Base-by-base conservation (phyloP, 2,329 filamentous ascomycete genomes). In the Sarocladium kiliense region DNA sequence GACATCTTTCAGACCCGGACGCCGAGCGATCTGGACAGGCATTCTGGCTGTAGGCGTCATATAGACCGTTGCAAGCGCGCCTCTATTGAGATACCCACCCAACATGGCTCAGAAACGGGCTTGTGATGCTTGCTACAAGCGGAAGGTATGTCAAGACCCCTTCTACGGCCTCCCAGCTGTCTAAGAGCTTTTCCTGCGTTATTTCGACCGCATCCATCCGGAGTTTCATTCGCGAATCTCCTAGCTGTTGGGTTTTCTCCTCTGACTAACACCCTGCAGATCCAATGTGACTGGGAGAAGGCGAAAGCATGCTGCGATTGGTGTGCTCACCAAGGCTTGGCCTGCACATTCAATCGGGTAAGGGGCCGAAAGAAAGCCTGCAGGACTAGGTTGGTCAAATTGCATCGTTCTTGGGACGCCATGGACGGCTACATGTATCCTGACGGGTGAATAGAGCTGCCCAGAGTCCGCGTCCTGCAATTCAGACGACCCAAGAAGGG, bases 111-210 rank as follows among this genome's bases (percentile, higher is more conserved):
- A 47, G 26, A 49, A 37, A 42, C 12, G 51, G 26, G 50, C 55
- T 30, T 57, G 55, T 30, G 55, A 57, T 34, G 18, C 45, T 12
- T 57, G 55, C 23, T 36, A 57, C 32, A 57, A 50, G 50, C 50
- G 51, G 47, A 57, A 57, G 23, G 55, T 57, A 37, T 16, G 54
- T 23, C 16, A 23, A 45, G 41, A 23, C 23, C 41, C 18, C 41
- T 9, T 25, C 19, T 9, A 45, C 11, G 7, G 41, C 19, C 23
- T 41, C 37, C 7, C 12, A 19, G 7, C 18, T 41, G 18, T 18
- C 37, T 41, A 7, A 41, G 18, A 10, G n/a, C n/a, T n/a, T n/a
- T n/a, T n/a, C n/a, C n/a, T n/a, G n/a, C n/a, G n/a, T n/a, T n/a
- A n/a, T n/a, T n/a, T n/a, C n/a, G n/a, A n/a, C n/a, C n/a, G n/a